A percentile compares a stretch with the other conserved stretches of the same genome.
phyloP scores from a whole-genome alignment of 345 rosid genomes.

The Turnera subulata region DNA sequence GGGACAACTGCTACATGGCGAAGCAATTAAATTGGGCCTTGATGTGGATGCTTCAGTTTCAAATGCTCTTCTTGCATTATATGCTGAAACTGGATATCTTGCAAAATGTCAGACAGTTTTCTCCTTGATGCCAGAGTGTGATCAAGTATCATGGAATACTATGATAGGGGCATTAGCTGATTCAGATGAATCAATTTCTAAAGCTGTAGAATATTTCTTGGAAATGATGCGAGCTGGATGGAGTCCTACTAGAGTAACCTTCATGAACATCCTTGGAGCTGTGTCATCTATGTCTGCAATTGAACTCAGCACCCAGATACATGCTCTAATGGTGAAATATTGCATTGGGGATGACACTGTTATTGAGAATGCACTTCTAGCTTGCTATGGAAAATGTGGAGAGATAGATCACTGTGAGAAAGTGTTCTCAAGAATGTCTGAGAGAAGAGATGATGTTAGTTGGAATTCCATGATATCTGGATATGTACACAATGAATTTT shows the following conservation, averaged over 20 bases:
- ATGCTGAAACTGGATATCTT: slow-evolving; percentile 56
- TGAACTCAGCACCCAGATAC: slow-evolving; percentile 60
- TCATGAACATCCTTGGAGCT: slow-evolving; percentile 62
- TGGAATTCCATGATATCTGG: slow-evolving; percentile 95
- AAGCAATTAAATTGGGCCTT: slow-evolving; percentile 66
- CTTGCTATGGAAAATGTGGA: slow-evolving; percentile 84
- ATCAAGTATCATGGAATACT: slow-evolving; percentile 93
- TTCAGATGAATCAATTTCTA: slow-evolving; percentile 44
- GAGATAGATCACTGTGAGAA: slow-evolving; percentile 70
- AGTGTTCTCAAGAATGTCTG: slow-evolving; percentile 72
- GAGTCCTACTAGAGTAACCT: slow-evolving; percentile 61
- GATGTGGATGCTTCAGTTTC: slow-evolving; percentile 80
- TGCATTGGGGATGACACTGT: slow-evolving; percentile 40
- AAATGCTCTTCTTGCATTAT: slow-evolving; percentile 71
- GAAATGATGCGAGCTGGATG: slow-evolving; percentile 65
- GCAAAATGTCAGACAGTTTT: slow-evolving; percentile 51
- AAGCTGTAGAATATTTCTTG: slow-evolving; percentile 48
- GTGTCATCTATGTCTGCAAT: slow-evolving; percentile 49
- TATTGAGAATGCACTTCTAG: slow-evolving; percentile 76
- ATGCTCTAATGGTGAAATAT: slow-evolving; percentile 55
- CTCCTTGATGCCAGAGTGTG: slow-evolving; percentile 58
- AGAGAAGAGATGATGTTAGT: slow-evolving; percentile 71
- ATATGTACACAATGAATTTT: slow-evolving; percentile 64
- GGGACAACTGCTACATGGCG: slow-evolving; percentile 69
- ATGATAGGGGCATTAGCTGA: slow-evolving; percentile 69